Evolutionary conservation across 768 basidiomycete species (phyloP).

Genomic region (Naganishia friedmannii): DNA sequence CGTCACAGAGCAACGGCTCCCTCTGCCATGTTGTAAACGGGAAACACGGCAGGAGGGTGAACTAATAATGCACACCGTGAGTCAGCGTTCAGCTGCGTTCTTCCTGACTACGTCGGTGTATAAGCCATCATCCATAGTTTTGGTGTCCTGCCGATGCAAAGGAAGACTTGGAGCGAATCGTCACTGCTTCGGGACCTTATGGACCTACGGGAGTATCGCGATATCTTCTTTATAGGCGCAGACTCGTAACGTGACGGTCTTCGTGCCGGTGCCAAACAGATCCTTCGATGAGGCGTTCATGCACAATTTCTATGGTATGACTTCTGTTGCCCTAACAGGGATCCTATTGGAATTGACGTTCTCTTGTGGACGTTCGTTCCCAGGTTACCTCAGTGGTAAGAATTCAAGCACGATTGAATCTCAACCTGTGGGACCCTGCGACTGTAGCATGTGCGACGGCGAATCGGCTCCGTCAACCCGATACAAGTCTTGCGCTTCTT

Average conservation of each 20-base stretch:
- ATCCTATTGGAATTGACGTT: not conserved
- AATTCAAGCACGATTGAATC: not conserved
- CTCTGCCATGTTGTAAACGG: slow-evolving; percentile 23
- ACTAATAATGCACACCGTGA: slow-evolving; percentile 15
- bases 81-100: not conserved
- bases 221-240: not conserved
- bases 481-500: slow-evolving; percentile 27
- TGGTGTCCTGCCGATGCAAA: slow-evolving; percentile 12
- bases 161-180: slow-evolving; percentile 12
- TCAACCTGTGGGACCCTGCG: not conserved
- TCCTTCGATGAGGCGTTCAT: slow-evolving; percentile 20
- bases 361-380: not conserved
- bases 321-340: not conserved
- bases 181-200: not conserved
- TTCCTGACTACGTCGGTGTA: not conserved
- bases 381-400: slow-evolving; percentile 10
- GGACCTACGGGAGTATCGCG: not conserved
- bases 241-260: not conserved
- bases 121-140: not conserved
- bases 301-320: slow-evolving; percentile 29
- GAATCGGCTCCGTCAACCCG: not conserved
- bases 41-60: slow-evolving; percentile 18
- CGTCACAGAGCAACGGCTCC: not conserved
- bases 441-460: not conserved
- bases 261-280: not conserved